Evolutionary conservation across 495 filamentous ascomycete genomes (phyloP), one percentile per base, ranked within the genome.

Genomic region (Penicillium waksmanii): DNA sequence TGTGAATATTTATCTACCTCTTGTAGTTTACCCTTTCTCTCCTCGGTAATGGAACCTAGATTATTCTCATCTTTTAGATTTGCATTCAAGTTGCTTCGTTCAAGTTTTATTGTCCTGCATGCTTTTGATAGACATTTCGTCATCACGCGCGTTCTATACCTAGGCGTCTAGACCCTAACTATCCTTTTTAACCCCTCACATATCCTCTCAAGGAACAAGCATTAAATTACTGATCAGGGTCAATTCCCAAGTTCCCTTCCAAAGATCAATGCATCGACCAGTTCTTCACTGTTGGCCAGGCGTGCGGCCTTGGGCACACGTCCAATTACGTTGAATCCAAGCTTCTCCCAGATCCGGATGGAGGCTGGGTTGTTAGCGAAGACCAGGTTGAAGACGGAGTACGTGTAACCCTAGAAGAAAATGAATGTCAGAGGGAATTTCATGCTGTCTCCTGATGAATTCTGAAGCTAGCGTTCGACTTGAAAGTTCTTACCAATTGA

Each of bases 381-480:
- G 15, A 98, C 95, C 11, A 98, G 87, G 75, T 98, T 98, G 85
- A 98, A 98, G 50, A 98, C 92, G 13, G 90, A 94, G 80, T 97
- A 98, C 58, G 87, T 91, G 77, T 97, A 98, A 40, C 94, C 94
- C 78, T 90, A 58, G 18, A 13, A 17, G 33, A 7, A n/a, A 44
- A 1, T 38, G 15, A 38, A 13, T 38, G 11, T 12, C 11, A 38
- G 11, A 12, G 15, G 10, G 36, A 13, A 38, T 38, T 38, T 38
- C n/a, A n/a, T n/a, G n/a, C n/a, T n/a, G n/a, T n/a, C 5, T 38
- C 15, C 36, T 9, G 6, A 8, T 31, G 27, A 31, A 31, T 31
- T 9, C 8, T 9, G 3, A 31, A 31, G 27, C 27, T 9, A 8
- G 8, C 27, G 0, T 31, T 31, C 27, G 8, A 31, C 3, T 19